These are phyloP conservation scores for Nicotiana paniculata DNA, from an alignment of 257 asterid genomes.

Conservation along the genomic window DNA sequence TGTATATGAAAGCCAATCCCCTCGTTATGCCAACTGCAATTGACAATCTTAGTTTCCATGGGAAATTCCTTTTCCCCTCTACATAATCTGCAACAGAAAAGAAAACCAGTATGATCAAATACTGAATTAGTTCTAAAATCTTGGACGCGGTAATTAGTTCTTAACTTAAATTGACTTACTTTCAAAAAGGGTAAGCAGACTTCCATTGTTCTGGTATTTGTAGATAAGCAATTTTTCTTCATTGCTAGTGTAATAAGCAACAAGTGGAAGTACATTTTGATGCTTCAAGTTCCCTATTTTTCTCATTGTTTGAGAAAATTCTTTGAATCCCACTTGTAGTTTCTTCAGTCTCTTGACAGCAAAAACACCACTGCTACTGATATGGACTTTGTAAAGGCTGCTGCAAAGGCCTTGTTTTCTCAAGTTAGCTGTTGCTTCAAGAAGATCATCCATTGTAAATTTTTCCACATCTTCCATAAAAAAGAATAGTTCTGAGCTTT, in stretches of 20 bases:
- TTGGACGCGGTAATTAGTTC: too few species aligned
- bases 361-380: slow-evolving; percentile 19
- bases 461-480: slow-evolving; percentile 33
- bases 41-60: slow-evolving; percentile 36
- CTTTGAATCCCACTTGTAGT: slow-evolving; percentile 22
- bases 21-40: slow-evolving; percentile 40
- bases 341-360: slow-evolving; percentile 42
- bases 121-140: too few species aligned
- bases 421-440: slow-evolving; percentile 35
- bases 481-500: slow-evolving; percentile 35
- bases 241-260: slow-evolving; percentile 29
- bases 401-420: slow-evolving; percentile 24
- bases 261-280: slow-evolving; percentile 35
- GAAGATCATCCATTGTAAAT: slow-evolving; percentile 37
- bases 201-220: slow-evolving; percentile 35
- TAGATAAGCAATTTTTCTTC: slow-evolving; percentile 39
- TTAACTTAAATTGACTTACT: slow-evolving; percentile 12
- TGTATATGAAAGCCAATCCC: slow-evolving; percentile 30
- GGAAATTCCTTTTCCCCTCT: slow-evolving; percentile 28
- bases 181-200: slow-evolving; percentile 27
- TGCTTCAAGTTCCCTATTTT: slow-evolving; percentile 39
- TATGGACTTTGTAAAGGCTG: slow-evolving; percentile 32
- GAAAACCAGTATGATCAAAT: not conserved
- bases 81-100: slow-evolving; percentile 19
- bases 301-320: slow-evolving; percentile 32